Evolutionary conservation across 2,329 filamentous ascomycete species (phyloP).

Genomic region (Scedosporium aurantiacum): DNA sequence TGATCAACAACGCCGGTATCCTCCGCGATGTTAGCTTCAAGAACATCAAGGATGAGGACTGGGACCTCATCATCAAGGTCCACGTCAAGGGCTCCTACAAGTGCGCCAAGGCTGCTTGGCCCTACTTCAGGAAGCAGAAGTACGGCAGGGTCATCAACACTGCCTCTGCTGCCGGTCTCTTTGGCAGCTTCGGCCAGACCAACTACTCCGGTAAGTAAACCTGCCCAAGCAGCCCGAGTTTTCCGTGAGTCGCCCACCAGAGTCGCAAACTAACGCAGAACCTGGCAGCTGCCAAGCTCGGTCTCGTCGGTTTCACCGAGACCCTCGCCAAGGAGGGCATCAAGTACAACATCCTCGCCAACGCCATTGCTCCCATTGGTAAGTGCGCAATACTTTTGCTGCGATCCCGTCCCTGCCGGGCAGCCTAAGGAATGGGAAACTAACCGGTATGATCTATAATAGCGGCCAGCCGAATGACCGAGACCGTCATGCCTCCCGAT

Average conservation of each 20-base stretch:
- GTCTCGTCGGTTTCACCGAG: constrained; percentile 93
- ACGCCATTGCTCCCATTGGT: constrained; percentile 83
- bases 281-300: constrained; percentile 69
- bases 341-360: constrained; percentile 96
- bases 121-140: constrained; percentile 97
- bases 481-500: constrained; percentile 92
- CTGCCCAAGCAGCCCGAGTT: no score
- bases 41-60: constrained; percentile 95
- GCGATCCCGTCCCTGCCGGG: not conserved
- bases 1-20: constrained; percentile 98
- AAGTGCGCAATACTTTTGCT: constrained; percentile 13
- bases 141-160: constrained; percentile 96
- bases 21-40: constrained; percentile 93
- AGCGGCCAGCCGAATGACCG: constrained; percentile 91
- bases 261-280: not conserved
- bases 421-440: not conserved
- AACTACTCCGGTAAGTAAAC: constrained; percentile 67
- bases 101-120: constrained; percentile 89
- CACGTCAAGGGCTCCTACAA: constrained; percentile 94
- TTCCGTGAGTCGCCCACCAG: not conserved
- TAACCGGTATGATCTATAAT: not conserved
- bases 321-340: constrained; percentile 92
- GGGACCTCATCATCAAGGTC: constrained; percentile 89
- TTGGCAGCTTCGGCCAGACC: constrained; percentile 88
- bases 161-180: constrained; percentile 87